A percentile compares a stretch with the other conserved stretches of the same genome.
Conservation (phyloP, 2,329 filamentous ascomycete species). For the Aspergillus japonicus region DNA sequence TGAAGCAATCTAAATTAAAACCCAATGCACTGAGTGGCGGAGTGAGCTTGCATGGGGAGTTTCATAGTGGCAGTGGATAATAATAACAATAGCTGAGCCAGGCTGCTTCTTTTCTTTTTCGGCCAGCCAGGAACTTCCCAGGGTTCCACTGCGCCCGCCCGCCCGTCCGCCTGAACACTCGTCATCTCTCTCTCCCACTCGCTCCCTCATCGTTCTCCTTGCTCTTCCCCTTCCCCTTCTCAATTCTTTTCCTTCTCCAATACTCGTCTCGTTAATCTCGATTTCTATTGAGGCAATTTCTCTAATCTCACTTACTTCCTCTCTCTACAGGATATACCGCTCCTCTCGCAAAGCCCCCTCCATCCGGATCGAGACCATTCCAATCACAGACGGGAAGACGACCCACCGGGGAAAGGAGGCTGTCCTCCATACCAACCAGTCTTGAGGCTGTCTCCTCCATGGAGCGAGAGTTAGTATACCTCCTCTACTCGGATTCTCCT, state of each 20-base stretch:
- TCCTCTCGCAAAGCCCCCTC: not conserved
- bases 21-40: not conserved
- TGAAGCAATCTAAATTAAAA: not conserved
- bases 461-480: conserved; percentile 22
- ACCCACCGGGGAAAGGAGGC: conserved; percentile 4
- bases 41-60: not conserved
- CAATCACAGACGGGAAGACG: not conserved
- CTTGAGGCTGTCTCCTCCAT: conserved; percentile 17
- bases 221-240: not conserved
- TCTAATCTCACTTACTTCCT: not conserved
- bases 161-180: conserved; percentile 6
- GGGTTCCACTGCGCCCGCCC: conserved; percentile 3
- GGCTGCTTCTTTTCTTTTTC: too few species aligned
- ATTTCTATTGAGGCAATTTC: not conserved
- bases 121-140: conserved; percentile 7
- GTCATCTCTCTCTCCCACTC: conserved; percentile 5
- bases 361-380: not conserved
- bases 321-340: too few species aligned
- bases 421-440: conserved; percentile 6
- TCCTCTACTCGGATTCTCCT: not conserved
- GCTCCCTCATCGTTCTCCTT: not conserved
- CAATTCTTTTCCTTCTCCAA: not conserved
- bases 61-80: not conserved
- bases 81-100: too few species aligned
- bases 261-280: not conserved